Percentiles rank a stretch among this genome's conserved stretches.
These are phyloP conservation scores for Fagopyrum esculentum DNA, from an alignment of 148 eudicot species.

Conservation along the genomic window DNA sequence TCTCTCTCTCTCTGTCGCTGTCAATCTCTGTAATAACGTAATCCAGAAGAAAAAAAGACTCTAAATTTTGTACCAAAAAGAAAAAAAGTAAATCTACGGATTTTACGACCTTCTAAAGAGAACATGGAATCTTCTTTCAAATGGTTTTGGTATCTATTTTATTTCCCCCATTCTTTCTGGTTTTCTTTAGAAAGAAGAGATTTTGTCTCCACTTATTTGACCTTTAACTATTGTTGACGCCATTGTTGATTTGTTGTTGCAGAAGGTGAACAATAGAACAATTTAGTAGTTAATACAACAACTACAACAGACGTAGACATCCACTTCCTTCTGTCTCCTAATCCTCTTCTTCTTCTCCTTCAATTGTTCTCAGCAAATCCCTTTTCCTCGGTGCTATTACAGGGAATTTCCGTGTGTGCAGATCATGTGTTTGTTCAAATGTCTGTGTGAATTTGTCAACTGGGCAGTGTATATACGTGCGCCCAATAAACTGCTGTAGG, in stretches of 20 bases:
- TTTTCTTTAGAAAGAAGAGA: background rate
- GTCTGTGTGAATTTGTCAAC: conserved; percentile 1
- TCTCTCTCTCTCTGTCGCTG: background rate
- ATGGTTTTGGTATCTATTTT: conserved; percentile 10
- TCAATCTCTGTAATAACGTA: background rate
- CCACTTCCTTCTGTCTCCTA: background rate
- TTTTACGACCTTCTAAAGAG: background rate
- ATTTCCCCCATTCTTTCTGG: background rate
- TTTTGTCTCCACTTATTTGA: conserved; percentile 1
- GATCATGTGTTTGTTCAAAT: background rate
- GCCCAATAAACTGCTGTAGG: background rate
- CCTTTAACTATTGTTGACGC: conserved; percentile 2
- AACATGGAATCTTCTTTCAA: conserved; percentile 6
- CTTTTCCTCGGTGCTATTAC: background rate
- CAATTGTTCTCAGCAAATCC: background rate
- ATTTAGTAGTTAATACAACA: conserved; percentile 3
- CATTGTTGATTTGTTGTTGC: conserved; percentile 1
- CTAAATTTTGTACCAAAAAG: background rate
- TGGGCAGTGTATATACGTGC: background rate
- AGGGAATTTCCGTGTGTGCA: background rate
- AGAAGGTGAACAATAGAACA: conserved; percentile 1
- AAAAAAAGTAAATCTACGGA: background rate
- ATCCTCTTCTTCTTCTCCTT: background rate
- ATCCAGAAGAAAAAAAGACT: background rate
- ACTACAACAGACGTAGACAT: background rate